Percentiles rank a stretch among this genome's conserved stretches.
Evolutionary conservation across 2,329 filamentous ascomycete genomes (phyloP).

Genomic region (Verticillium albo-atrum): DNA sequence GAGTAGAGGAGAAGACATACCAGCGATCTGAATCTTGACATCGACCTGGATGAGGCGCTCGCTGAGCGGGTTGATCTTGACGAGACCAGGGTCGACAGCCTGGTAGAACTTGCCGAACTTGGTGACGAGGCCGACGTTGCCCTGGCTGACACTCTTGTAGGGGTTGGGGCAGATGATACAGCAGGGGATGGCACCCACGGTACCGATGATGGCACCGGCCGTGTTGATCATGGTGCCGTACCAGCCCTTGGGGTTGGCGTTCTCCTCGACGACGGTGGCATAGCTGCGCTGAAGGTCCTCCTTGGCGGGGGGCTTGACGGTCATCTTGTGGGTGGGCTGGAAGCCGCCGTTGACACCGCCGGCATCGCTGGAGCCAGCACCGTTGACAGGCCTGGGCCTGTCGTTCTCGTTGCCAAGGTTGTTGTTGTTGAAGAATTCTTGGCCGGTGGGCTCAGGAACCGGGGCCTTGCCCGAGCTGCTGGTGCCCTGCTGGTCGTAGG

Average conservation of each 20-base stretch:
- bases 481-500: constrained; percentile 5
- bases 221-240: constrained; percentile 83
- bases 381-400: constrained; percentile 1
- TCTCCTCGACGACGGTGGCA: constrained; percentile 58
- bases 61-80: constrained; percentile 94
- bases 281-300: constrained; percentile 85
- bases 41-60: constrained; percentile 89
- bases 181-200: constrained; percentile 82
- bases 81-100: constrained; percentile 91
- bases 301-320: constrained; percentile 73
- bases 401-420: not conserved
- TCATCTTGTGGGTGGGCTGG: constrained; percentile 47
- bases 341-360: constrained; percentile 34
- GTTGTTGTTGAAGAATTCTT: constrained; percentile 4
- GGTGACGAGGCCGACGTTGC: constrained; percentile 91
- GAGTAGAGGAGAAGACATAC: constrained; percentile 25
- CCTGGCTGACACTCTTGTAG: constrained; percentile 87
- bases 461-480: constrained; percentile 10
- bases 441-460: constrained; percentile 4
- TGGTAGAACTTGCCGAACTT: constrained; percentile 94
- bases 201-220: constrained; percentile 71
- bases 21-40: constrained; percentile 97
- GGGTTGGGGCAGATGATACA: constrained; percentile 92
- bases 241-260: constrained; percentile 75
- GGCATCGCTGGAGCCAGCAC: constrained; percentile 10